Conservation (phyloP, 2,329 filamentous ascomycete genomes). For the Penicillium freii region DNA sequence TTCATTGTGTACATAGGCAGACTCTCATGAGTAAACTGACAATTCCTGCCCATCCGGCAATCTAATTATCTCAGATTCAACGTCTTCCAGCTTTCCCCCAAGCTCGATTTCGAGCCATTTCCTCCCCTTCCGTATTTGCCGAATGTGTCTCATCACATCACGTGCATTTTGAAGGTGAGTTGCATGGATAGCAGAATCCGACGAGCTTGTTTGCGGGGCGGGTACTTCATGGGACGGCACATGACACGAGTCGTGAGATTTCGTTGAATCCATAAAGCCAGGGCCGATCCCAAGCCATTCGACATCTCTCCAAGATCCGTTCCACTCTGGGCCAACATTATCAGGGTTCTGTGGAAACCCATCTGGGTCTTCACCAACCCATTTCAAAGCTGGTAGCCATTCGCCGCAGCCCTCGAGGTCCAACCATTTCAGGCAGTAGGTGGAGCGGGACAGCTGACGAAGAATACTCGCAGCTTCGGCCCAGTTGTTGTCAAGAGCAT, state of each 20-base stretch:
- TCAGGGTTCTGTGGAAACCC: conserved; percentile 24
- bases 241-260: conserved; percentile 2
- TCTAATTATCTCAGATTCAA: conserved; percentile 19
- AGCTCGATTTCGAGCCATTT: conserved; percentile 40
- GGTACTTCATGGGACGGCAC: background rate
- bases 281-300: conserved; percentile 44
- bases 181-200: background rate
- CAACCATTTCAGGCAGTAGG: conserved; percentile 60
- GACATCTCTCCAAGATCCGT: conserved; percentile 46
- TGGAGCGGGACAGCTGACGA: conserved; percentile 54
- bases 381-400: conserved; percentile 56
- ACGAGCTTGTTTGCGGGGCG: background rate
- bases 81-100: conserved; percentile 25
- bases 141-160: conserved; percentile 34
- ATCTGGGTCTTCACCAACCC: conserved; percentile 34
- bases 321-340: conserved; percentile 46
- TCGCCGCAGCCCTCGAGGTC: conserved; percentile 59
- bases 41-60: conserved; percentile 20
- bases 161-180: conserved; percentile 26
- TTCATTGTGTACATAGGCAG: background rate
- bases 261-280: conserved; percentile 36
- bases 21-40: conserved; percentile 3
- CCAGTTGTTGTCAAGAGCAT: conserved; percentile 55
- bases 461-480: conserved; percentile 57
- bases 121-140: conserved; percentile 32